A percentile compares a stretch with the other conserved stretches of the same genome.
Conservation (phyloP, 2,329 filamentous ascomycete genomes). For the Periconia digitata region DNA sequence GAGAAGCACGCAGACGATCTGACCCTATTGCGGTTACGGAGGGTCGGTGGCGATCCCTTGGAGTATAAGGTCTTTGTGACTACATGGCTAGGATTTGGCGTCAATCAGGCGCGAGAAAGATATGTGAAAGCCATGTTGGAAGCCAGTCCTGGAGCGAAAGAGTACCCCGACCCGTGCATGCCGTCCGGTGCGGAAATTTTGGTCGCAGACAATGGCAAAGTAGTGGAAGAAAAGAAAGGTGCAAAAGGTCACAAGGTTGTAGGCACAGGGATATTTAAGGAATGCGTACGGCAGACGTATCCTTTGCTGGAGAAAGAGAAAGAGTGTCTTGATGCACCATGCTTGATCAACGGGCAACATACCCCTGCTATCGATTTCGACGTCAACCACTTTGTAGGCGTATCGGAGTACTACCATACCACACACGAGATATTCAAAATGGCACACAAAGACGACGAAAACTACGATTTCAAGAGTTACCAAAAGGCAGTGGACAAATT, state of each 20-base stretch:
- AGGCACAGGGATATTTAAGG: slow-evolving; percentile 83
- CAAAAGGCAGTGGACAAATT: slow-evolving; percentile 83
- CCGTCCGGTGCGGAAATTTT: slow-evolving; percentile 75
- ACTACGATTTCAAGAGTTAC: slow-evolving; percentile 89
- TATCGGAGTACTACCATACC: slow-evolving; percentile 98
- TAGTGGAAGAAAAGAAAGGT: slow-evolving; percentile 50
- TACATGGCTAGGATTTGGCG: slow-evolving; percentile 95
- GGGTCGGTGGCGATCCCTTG: slow-evolving; percentile 71
- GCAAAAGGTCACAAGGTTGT: slow-evolving; percentile 56
- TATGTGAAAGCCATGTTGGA: slow-evolving; percentile 79
- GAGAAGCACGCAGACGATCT: slow-evolving; percentile 87
- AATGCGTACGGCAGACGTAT: slow-evolving; percentile 79
- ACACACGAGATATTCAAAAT: slow-evolving; percentile 90
- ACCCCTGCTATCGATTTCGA: slow-evolving; percentile 96
- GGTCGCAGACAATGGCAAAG: slow-evolving; percentile 70
- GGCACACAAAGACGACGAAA: slow-evolving; percentile 68
- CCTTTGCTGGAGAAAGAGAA: slow-evolving; percentile 88
- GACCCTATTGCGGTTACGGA: slow-evolving; percentile 81
- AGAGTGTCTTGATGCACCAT: slow-evolving; percentile 79
- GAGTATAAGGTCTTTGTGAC: slow-evolving; percentile 94
- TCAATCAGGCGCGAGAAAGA: slow-evolving; percentile 66
- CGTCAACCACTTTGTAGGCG: slow-evolving; percentile 95
- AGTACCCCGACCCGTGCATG: slow-evolving; percentile 88
- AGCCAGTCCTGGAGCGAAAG: slow-evolving; percentile 61
- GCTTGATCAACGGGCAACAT: slow-evolving; percentile 86